These are phyloP conservation scores for Neobulgaria alba DNA, from an alignment of 2,329 filamentous ascomycete species.

Conservation along the genomic window DNA sequence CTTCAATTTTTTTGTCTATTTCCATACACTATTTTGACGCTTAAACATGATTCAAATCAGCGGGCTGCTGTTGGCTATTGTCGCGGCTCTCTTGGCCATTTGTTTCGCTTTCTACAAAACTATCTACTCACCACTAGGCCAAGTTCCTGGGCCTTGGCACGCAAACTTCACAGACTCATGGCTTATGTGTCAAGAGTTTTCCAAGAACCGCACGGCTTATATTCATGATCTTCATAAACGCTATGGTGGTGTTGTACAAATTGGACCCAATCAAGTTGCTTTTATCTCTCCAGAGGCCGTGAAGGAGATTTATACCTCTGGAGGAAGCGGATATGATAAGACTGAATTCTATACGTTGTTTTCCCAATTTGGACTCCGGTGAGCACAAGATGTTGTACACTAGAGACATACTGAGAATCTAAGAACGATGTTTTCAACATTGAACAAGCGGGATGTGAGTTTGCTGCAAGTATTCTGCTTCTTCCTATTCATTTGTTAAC, in stretches of 20 bases:
- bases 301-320: constrained; percentile 55
- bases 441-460: constrained; percentile 23
- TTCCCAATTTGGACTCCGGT: constrained; percentile 47
- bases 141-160: constrained; percentile 21
- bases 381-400: constrained; percentile 13
- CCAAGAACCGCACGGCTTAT: constrained; percentile 42
- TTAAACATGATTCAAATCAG: too few species aligned
- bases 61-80: too few species aligned
- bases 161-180: constrained; percentile 15
- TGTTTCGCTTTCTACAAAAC: constrained; percentile 2
- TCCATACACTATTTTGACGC: too few species aligned
- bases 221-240: constrained; percentile 45
- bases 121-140: constrained; percentile 17
- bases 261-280: constrained; percentile 50
- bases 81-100: constrained; percentile 1
- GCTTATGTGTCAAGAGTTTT: constrained; percentile 39
- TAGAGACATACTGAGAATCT: not conserved
- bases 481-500: not conserved
- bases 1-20: too few species aligned
- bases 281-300: constrained; percentile 48
- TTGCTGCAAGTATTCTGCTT: not conserved
- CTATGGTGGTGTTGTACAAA: constrained; percentile 49
- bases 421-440: constrained; percentile 33
- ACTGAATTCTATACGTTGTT: constrained; percentile 57
- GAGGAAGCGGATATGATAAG: constrained; percentile 57